Evolutionary conservation across 2,329 filamentous ascomycete genomes (phyloP).

Genomic region (Arthrobotrys iridis): DNA sequence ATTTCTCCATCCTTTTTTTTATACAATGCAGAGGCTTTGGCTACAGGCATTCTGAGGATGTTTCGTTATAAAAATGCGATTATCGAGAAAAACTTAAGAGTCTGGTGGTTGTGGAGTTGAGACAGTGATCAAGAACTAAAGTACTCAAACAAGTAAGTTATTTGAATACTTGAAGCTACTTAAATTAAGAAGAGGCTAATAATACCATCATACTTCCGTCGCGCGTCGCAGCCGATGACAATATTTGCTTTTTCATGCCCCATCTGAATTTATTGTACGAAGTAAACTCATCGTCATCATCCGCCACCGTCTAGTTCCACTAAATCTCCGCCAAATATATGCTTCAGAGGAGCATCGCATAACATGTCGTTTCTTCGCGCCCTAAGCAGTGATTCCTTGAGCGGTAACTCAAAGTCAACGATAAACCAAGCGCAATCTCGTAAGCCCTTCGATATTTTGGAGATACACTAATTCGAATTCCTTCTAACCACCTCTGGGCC

Average conservation of each 20-base stretch:
- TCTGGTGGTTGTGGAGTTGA: too few species aligned
- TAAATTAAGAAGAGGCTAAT: too few species aligned
- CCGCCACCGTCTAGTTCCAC: not conserved
- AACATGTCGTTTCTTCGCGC: slow-evolving; percentile 51
- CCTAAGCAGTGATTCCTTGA: slow-evolving; percentile 42
- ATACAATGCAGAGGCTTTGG: slow-evolving; percentile 77
- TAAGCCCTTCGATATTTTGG: slow-evolving; percentile 3
- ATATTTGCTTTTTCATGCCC: not conserved
- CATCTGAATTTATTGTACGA: too few species aligned
- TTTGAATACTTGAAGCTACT: too few species aligned
- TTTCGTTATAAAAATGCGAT: too few species aligned
- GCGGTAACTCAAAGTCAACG: slow-evolving; percentile 20
- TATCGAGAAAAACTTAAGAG: too few species aligned
- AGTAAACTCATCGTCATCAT: not conserved
- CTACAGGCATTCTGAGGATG: slow-evolving; percentile 66
- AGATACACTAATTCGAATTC: not conserved
- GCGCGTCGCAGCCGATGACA: too few species aligned
- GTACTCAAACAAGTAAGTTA: too few species aligned
- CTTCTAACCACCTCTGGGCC: not conserved
- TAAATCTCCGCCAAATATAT: too few species aligned
- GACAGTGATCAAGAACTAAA: too few species aligned
- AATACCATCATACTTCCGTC: too few species aligned
- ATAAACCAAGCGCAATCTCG: slow-evolving; percentile 13
- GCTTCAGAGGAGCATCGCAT: too few species aligned
- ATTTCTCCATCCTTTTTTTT: slow-evolving; percentile 96